These are phyloP conservation scores for Aphanomyces astaci DNA, from an alignment of 352 stramenopile species.

Conservation along the genomic window DNA sequence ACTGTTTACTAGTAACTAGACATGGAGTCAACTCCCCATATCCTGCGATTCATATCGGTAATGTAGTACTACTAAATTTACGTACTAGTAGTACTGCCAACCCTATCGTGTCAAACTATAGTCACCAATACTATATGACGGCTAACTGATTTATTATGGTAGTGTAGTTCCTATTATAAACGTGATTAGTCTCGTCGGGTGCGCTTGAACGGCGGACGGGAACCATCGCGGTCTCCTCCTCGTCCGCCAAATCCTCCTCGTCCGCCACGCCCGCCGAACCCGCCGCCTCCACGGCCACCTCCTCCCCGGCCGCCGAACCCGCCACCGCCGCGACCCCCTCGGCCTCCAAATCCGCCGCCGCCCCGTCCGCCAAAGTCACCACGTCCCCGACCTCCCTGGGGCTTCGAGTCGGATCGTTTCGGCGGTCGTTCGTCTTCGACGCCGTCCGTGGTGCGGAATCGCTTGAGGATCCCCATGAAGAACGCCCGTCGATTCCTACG, in stretches of 20 bases:
- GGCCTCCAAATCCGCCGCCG: no score
- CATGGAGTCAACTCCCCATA: no score
- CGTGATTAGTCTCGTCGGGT: background rate
- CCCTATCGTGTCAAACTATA: background rate
- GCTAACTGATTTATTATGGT: background rate
- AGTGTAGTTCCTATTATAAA: background rate
- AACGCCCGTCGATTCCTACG: slow-evolving; percentile 73
- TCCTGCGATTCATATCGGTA: no score
- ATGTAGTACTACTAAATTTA: no score
- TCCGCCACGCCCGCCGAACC: no score
- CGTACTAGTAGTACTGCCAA: no score
- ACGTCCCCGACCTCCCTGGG: background rate
- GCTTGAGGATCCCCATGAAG: slow-evolving; percentile 87
- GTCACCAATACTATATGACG: background rate
- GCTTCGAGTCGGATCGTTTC: background rate
- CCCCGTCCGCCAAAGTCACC: background rate
- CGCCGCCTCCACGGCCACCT: no score
- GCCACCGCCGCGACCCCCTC: background rate
- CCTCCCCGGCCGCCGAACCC: no score
- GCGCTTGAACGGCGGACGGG: background rate
- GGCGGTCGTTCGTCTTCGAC: slow-evolving; percentile 37
- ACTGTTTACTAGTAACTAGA: no score
- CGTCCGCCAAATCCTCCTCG: no score
- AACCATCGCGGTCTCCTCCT: background rate
- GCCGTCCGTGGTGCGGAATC: slow-evolving; percentile 71